Percentiles rank a stretch among this genome's conserved stretches.
phyloP scores from a whole-genome alignment of 805 yeast genomes.

The Cyberlindnera veronae region DNA sequence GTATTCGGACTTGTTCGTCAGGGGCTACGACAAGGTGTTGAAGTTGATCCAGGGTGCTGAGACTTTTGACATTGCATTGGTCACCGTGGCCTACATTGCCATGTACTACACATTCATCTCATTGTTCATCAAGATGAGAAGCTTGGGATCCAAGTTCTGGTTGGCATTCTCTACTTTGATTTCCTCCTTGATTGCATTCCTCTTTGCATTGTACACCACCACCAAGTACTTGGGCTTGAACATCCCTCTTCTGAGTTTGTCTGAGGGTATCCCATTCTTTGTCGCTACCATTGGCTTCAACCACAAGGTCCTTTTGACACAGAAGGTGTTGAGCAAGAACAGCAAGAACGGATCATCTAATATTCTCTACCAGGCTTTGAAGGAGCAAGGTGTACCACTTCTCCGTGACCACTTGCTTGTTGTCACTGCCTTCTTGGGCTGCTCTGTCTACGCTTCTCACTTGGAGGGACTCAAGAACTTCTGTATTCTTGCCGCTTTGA shows the following conservation, averaged over 20 bases:
- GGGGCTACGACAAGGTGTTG: conserved; percentile 37
- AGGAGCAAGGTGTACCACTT: conserved; percentile 34
- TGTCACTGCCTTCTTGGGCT: conserved; percentile 63
- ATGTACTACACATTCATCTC: conserved; percentile 81
- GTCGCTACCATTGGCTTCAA: conserved; percentile 92
- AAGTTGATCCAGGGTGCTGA: conserved; percentile 68
- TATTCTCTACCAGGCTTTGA: conserved; percentile 33
- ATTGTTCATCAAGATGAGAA: conserved; percentile 71
- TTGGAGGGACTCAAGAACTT: conserved; percentile 77
- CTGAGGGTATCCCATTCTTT: conserved; percentile 91
- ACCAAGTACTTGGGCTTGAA: conserved; percentile 52
- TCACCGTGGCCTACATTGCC: conserved; percentile 77
- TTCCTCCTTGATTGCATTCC: conserved; percentile 78
- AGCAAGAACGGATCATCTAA: conserved; percentile 32
- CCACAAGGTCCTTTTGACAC: conserved; percentile 71
- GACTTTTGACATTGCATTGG: conserved; percentile 75
- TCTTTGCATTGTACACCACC: conserved; percentile 69
- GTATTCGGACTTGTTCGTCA: conserved; percentile 48
- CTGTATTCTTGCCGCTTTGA: conserved; percentile 68
- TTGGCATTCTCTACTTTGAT: conserved; percentile 74
- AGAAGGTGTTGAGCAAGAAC: conserved; percentile 43
- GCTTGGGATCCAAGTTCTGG: conserved; percentile 84
- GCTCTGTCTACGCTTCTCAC: conserved; percentile 59
- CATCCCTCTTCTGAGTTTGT: conserved; percentile 68
- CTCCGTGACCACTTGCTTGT: conserved; percentile 76